Percentiles rank a stretch among this genome's conserved stretches.
phyloP scores from a whole-genome alignment of 2,329 filamentous ascomycete species.

The Amauroascus verrucosus region DNA sequence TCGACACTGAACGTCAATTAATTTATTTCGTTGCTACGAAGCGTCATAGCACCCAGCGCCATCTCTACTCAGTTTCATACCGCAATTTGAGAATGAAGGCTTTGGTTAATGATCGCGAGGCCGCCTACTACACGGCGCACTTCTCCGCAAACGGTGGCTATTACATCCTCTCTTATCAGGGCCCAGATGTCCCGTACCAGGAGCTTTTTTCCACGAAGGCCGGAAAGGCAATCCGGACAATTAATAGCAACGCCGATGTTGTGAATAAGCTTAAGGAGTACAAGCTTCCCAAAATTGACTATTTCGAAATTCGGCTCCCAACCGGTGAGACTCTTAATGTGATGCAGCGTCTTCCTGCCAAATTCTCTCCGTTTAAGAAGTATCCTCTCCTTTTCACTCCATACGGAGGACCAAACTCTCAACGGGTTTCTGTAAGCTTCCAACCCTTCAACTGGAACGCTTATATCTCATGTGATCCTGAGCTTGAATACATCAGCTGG shows the following conservation, averaged over 20 bases:
- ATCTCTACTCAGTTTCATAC: slow-evolving; percentile 57
- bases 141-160: slow-evolving; percentile 54
- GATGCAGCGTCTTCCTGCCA: slow-evolving; percentile 54
- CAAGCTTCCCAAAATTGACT: slow-evolving; percentile 54
- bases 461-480: slow-evolving; percentile 57
- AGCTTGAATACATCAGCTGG: slow-evolving; percentile 57
- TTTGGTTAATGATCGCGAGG: slow-evolving; percentile 50
- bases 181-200: slow-evolving; percentile 59
- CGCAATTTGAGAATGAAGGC: slow-evolving; percentile 44
- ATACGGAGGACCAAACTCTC: slow-evolving; percentile 57
- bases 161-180: slow-evolving; percentile 55
- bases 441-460: slow-evolving; percentile 47
- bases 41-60: slow-evolving; percentile 55
- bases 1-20: slow-evolving; percentile 47
- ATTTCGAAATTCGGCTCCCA: slow-evolving; percentile 52
- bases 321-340: slow-evolving; percentile 54
- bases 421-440: slow-evolving; percentile 51
- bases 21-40: slow-evolving; percentile 58
- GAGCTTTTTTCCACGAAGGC: slow-evolving; percentile 50
- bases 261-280: slow-evolving; percentile 49
- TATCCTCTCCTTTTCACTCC: slow-evolving; percentile 59
- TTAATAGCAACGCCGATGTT: slow-evolving; percentile 51
- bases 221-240: slow-evolving; percentile 45
- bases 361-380: slow-evolving; percentile 52
- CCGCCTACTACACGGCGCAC: slow-evolving; percentile 53